Conservation (phyloP, 2,329 filamentous ascomycete genomes). For the Calonectria pseudoturangicola region DNA sequence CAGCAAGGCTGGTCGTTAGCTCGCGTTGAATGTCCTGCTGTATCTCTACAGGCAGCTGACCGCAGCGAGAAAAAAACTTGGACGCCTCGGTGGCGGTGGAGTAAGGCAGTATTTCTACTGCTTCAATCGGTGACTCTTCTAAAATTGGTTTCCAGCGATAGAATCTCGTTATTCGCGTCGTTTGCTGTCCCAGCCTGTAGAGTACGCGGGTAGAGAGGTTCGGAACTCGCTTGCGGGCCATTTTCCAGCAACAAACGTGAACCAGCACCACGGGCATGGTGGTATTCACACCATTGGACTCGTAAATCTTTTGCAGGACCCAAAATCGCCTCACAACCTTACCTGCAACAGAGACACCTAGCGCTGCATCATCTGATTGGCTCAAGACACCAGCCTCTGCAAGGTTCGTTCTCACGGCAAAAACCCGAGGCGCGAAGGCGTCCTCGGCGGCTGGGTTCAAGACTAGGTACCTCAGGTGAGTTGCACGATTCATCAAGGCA, state of each 20-base stretch:
- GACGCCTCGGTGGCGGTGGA: background rate
- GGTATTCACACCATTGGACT: slow-evolving; percentile 13
- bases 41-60: slow-evolving; percentile 17
- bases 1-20: background rate
- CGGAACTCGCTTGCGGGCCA: slow-evolving; percentile 11
- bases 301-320: slow-evolving; percentile 18
- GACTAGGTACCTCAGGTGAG: background rate
- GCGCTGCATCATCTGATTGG: background rate
- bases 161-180: background rate
- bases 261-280: slow-evolving; percentile 19
- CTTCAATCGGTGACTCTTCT: slow-evolving; percentile 6
- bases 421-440: slow-evolving; percentile 13
- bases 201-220: background rate
- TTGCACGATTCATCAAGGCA: too few relatives aligned
- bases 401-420: slow-evolving; percentile 18
- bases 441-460: slow-evolving; percentile 8
- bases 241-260: slow-evolving; percentile 22
- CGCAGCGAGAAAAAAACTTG: slow-evolving; percentile 2
- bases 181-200: slow-evolving; percentile 12
- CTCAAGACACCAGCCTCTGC: slow-evolving; percentile 10
- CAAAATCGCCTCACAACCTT: slow-evolving; percentile 15
- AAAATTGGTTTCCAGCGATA: slow-evolving; percentile 2
- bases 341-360: background rate
- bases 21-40: slow-evolving; percentile 15
- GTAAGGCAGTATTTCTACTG: background rate